Percentiles rank a stretch among this genome's conserved stretches.
Evolutionary conservation across 2,329 filamentous ascomycete genomes (phyloP).

Genomic region (Aspergillus hortae): DNA sequence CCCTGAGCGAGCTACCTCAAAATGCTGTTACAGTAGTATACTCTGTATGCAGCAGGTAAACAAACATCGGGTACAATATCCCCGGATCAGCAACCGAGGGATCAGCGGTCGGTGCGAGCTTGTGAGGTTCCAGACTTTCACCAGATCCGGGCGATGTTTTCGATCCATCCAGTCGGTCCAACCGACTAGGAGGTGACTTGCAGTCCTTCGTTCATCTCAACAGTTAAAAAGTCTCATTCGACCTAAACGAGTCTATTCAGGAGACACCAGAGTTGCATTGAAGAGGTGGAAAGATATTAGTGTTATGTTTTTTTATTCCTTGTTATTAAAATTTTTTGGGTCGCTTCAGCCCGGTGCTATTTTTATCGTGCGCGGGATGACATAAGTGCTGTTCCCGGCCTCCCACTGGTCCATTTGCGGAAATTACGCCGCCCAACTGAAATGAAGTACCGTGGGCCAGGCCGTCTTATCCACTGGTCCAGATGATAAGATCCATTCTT

Average conservation of each 20-base stretch:
- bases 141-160: neutral
- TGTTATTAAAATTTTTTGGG: no score
- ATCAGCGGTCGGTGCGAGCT: slow-evolving; percentile 6
- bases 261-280: no score
- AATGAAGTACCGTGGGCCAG: no score
- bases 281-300: neutral
- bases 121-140: slow-evolving; percentile 10
- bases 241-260: no score
- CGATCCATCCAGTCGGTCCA: neutral
- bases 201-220: neutral
- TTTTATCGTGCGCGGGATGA: neutral
- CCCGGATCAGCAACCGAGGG: slow-evolving; percentile 11
- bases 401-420: neutral
- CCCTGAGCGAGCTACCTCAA: neutral
- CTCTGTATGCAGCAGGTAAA: neutral
- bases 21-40: no score
- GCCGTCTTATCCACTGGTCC: no score
- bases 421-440: neutral
- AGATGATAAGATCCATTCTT: no score
- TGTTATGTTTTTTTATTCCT: no score
- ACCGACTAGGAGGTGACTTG: neutral
- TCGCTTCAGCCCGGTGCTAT: neutral
- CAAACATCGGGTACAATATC: neutral
- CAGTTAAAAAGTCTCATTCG: no score
- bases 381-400: neutral